Base-by-base conservation (phyloP, 331 rosid species). In the Rhamnella rubrinervis region DNA sequence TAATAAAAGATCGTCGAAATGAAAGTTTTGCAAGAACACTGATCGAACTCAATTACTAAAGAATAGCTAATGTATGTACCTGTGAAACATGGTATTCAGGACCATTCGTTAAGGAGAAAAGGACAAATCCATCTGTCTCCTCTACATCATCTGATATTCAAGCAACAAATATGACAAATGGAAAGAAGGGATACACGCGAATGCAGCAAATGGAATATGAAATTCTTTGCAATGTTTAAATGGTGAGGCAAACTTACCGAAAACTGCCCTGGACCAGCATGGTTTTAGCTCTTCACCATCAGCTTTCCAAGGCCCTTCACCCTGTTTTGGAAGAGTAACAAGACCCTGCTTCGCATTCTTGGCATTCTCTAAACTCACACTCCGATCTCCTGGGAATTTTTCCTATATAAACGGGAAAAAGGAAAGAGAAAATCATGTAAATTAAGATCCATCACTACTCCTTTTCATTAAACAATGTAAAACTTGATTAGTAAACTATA, bases 21-120 rank as follows among this genome's bases (percentile, higher is more conserved):
- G 47, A 40, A 7, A 40, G 13, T 40, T 40, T 40, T 40, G 9
- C 5, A 31, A 31, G 35, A 11, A 7, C 47, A 40, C 47, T 40
- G 13, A 1, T 8, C 28, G 37, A 52, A 49, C 41, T n/a, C 25
- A 23, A 69, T 63, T 49, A 53, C 73, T 46, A 73, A 44, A 31
- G 63, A 80, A 41, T 20, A 12, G 53, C 38, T 26, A 55, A 44
- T 41, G 52, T 21, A 31, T 38, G 68, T 91, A 95, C 99, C 99
- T 95, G 99, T 15, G 96, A 91, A 73, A 95, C 84, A 76, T 95
- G 96, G 76, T 87, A 95, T 78, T 91, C 99, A 0, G 99, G 97
- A 44, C 99, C 99, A 71, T 83, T 92, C 46, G 99, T 95, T 71
- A 95, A 80, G 2, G 99, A 91, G 80, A 95, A 85, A 50, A 83